Percentiles rank a stretch among this genome's conserved stretches.
Conservation (phyloP, 345 rosid species). For the Litchi chinensis region DNA sequence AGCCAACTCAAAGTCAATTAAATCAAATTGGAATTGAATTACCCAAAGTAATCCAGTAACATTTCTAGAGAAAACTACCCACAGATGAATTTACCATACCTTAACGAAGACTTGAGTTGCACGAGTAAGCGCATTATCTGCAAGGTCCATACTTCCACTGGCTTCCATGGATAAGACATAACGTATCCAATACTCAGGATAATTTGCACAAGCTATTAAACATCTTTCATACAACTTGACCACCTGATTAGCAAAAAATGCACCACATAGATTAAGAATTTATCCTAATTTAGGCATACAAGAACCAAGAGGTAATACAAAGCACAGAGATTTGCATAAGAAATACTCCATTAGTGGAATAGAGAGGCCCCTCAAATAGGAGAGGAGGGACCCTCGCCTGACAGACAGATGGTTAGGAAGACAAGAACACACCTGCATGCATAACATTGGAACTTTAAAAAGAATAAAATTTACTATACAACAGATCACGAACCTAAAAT, state of each 20-base stretch:
- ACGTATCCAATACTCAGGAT: constrained; percentile 91
- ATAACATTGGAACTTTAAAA: constrained; percentile 89
- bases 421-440: constrained; percentile 94
- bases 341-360: constrained; percentile 77
- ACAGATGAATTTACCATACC: constrained; percentile 44
- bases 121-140: constrained; percentile 84
- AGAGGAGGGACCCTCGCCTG: constrained; percentile 95
- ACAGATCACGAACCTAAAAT: constrained; percentile 68
- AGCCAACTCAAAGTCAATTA: background rate
- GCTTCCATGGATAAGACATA: constrained; percentile 83
- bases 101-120: constrained; percentile 96
- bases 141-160: constrained; percentile 82
- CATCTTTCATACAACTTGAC: constrained; percentile 95
- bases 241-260: constrained; percentile 52
- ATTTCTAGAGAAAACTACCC: background rate
- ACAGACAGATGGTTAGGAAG: constrained; percentile 95
- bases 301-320: constrained; percentile 43
- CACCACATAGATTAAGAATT: constrained; percentile 24
- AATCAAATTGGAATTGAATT: background rate
- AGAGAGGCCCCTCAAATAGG: constrained; percentile 88
- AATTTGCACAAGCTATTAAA: constrained; percentile 92
- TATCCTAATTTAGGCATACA: constrained; percentile 10
- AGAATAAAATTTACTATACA: constrained; percentile 38
- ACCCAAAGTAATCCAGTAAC: background rate
- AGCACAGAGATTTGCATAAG: constrained; percentile 79